Evolutionary conservation across 345 rosid species (phyloP).

Genomic region (Linum usitatissimum): DNA sequence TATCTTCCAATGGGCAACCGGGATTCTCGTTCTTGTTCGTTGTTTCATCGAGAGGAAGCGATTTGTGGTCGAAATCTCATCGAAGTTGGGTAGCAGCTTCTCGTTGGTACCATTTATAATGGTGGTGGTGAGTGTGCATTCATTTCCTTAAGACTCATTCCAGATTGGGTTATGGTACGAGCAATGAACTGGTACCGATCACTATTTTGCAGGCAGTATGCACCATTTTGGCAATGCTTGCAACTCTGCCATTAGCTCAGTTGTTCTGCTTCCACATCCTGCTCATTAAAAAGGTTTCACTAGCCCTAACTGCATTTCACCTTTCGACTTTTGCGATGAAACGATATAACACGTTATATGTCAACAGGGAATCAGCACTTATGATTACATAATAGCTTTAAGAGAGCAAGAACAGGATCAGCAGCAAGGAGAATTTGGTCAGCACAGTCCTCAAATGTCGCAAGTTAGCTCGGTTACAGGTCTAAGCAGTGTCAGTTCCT

Average conservation of each 20-base stretch:
- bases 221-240: slow-evolving; percentile 87
- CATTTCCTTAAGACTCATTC: too few relatives aligned
- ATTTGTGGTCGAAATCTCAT: slow-evolving; percentile 53
- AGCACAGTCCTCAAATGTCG: slow-evolving; percentile 95
- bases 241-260: slow-evolving; percentile 86
- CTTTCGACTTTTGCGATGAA: neutral
- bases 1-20: slow-evolving; percentile 84
- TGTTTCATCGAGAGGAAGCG: slow-evolving; percentile 69
- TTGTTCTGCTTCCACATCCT: slow-evolving; percentile 96
- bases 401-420: slow-evolving; percentile 91
- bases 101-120: slow-evolving; percentile 74
- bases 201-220: slow-evolving; percentile 51
- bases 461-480: slow-evolving; percentile 93
- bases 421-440: slow-evolving; percentile 67
- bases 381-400: slow-evolving; percentile 91
- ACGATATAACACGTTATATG: neutral
- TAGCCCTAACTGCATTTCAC: neutral
- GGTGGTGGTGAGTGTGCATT: slow-evolving; percentile 57
- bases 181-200: too few relatives aligned
- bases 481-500: slow-evolving; percentile 92
- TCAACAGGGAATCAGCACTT: slow-evolving; percentile 87
- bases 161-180: too few relatives aligned
- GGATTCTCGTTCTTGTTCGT: slow-evolving; percentile 69
- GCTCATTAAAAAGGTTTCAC: slow-evolving; percentile 67
- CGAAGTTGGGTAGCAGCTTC: slow-evolving; percentile 95